Evolutionary conservation across 768 basidiomycete species (phyloP), one percentile per base, ranked within the genome.

Genomic region (Goffeauzyma gilvescens): DNA sequence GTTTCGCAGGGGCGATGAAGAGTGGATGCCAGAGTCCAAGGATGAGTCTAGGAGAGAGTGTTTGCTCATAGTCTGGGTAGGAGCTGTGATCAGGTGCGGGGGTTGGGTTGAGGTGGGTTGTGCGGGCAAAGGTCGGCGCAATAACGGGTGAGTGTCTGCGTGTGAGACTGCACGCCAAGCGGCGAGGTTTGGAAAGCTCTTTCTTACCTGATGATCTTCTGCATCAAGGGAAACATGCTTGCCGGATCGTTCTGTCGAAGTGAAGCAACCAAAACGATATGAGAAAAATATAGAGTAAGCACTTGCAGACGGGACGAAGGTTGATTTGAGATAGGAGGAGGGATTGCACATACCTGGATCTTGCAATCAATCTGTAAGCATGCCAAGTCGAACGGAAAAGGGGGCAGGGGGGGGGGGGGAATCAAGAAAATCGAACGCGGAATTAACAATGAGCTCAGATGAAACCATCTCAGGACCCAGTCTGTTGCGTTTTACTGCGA

Each of bases 21-120:
- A 60, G 51, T 4, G 64, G 63, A 32, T 66, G 65, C 65, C 65
- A 66, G 8, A 66, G 55, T 20, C 63, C 65, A 25, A 66, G 49
- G 32, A 65, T 60, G 8, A 65, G 40, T 1, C 65, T 55, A n/a
- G 63, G 55, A 10, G 53, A 54, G 14, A 62, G 57, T 8, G 34
- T 14, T 21, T 50, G 54, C 24, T 56, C 46, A 48, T 51, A 57
- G 27, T 51, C 24, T 21, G 45, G 27, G 46, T 59, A 46, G 32
- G 41, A 24, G 32, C 46, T 26, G 25, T 45, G 51, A 20, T 8
- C 14, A 23, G 36, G 15, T 35, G 28, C 17, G 32, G 23, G 12
- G 6, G 31, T 39, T 13, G 17, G 20, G 35, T 24, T 24, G 24
- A 17, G 23, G 13, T 18, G 18, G 17, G 10, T 9, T 3, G 10